Percentiles rank a stretch among this genome's conserved stretches.
phyloP scores from a whole-genome alignment of 2,329 filamentous ascomycete genomes.

The Fusarium veterinarium region DNA sequence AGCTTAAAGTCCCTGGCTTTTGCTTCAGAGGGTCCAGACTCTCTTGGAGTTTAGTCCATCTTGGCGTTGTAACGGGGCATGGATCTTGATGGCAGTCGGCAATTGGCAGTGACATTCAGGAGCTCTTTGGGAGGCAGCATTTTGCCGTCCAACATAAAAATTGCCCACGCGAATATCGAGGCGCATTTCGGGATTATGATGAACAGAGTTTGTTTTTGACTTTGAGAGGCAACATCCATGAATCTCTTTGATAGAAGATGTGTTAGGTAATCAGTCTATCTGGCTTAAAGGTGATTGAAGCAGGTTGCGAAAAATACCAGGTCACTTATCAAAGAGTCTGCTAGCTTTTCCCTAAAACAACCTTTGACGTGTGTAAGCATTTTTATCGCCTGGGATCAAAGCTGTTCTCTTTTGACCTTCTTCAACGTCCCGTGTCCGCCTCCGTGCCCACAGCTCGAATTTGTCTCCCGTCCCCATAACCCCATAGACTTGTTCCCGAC shows the following conservation, averaged over 20 bases:
- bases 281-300: not conserved
- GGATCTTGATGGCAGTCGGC: not conserved
- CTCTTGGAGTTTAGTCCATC: conserved; percentile 11
- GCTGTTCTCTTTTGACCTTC: conserved; percentile 15
- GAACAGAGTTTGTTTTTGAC: not conserved
- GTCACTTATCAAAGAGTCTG: not conserved
- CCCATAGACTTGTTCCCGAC: not conserved
- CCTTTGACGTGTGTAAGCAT: too few relatives aligned
- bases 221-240: not conserved
- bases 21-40: conserved; percentile 15
- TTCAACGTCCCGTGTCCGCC: not conserved
- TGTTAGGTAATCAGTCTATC: conserved; percentile 4
- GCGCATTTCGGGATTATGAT: conserved; percentile 9
- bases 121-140: not conserved
- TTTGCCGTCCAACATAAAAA: not conserved
- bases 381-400: too few relatives aligned
- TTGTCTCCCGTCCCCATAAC: not conserved
- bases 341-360: too few relatives aligned
- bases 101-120: conserved; percentile 11
- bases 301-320: not conserved
- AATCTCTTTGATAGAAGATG: not conserved
- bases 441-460: conserved; percentile 5
- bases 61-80: conserved; percentile 16
- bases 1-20: conserved; percentile 31
- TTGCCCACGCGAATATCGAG: conserved; percentile 9